Percentiles rank a stretch among this genome's conserved stretches.
phyloP scores from a whole-genome alignment of 1,284 basidiomycete genomes.

The Thecaphora thlaspeos region DNA sequence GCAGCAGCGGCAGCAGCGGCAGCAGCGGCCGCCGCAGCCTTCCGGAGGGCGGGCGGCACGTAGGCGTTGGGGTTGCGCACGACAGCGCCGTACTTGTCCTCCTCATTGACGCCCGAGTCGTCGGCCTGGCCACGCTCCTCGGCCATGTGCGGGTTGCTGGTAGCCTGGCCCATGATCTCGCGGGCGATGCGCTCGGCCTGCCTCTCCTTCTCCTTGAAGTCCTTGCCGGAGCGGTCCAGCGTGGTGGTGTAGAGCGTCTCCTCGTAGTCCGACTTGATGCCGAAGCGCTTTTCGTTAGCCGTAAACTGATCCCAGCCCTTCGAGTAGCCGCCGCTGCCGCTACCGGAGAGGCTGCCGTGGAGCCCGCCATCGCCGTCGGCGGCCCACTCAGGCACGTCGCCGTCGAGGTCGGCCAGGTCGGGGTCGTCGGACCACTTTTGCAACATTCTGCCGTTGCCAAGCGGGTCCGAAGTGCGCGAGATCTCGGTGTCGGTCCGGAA shows the following conservation, averaged over 20 bases:
- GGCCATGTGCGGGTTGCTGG: constrained; percentile 76
- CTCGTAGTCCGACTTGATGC: constrained; percentile 85
- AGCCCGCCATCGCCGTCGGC: constrained; percentile 12
- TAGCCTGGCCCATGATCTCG: constrained; percentile 72
- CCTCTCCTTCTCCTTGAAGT: constrained; percentile 84
- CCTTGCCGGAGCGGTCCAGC: constrained; percentile 77
- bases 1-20: no score
- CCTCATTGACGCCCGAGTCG: constrained; percentile 74
- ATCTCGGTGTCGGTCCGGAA: no score
- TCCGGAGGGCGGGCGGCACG: constrained; percentile 79
- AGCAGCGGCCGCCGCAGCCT: constrained; percentile 58
- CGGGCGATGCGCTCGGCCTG: constrained; percentile 83
- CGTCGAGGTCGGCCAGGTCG: no score
- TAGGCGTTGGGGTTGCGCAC: constrained; percentile 85
- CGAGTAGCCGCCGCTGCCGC: no score
- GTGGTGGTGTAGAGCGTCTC: constrained; percentile 95
- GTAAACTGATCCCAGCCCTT: constrained; percentile 91
- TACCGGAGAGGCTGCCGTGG: no score
- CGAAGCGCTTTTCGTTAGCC: constrained; percentile 88
- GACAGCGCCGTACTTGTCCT: constrained; percentile 96
- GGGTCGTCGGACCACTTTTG: no score
- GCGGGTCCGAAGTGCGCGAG: no score
- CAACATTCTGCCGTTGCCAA: no score
- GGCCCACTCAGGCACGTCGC: no score
- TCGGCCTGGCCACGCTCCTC: constrained; percentile 85